Evolutionary conservation across 768 basidiomycete species (phyloP).

Genomic region (Pisolithus marmoratus): DNA sequence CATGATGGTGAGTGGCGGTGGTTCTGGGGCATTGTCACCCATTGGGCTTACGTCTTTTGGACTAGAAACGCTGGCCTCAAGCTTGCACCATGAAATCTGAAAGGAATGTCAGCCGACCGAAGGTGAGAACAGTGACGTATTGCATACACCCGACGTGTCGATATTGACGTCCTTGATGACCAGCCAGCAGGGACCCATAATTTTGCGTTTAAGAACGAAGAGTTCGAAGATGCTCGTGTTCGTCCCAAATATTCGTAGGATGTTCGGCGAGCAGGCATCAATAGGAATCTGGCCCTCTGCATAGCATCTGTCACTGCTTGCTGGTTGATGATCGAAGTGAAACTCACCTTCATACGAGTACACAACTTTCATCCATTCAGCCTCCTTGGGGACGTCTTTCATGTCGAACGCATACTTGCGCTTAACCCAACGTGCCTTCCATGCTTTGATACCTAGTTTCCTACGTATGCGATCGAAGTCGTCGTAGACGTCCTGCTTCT

Average conservation of each 20-base stretch:
- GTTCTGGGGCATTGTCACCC: conserved; percentile 66
- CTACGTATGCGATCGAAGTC: conserved; percentile 81
- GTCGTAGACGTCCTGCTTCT: conserved; percentile 61
- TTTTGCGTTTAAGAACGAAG: conserved; percentile 90
- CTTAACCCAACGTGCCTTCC: conserved; percentile 80
- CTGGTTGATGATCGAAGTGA: neutral
- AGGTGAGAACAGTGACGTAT: neutral
- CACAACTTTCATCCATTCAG: conserved; percentile 91
- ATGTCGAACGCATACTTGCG: conserved; percentile 87
- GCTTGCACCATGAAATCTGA: conserved; percentile 95
- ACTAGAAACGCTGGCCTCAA: conserved; percentile 77
- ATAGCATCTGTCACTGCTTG: neutral
- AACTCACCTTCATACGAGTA: conserved; percentile 80
- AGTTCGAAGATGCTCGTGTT: conserved; percentile 91
- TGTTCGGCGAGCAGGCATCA: conserved; percentile 74
- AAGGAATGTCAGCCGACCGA: neutral
- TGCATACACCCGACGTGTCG: conserved; percentile 67
- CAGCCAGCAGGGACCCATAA: conserved; percentile 99
- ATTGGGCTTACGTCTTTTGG: conserved; percentile 89
- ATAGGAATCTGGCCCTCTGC: conserved; percentile 50
- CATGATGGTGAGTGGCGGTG: conserved; percentile 87
- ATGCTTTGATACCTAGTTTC: conserved; percentile 66
- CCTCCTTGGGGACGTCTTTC: conserved; percentile 69
- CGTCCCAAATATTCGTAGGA: conserved; percentile 84
- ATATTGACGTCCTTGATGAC: conserved; percentile 71